phyloP scores from a whole-genome alignment of 1,284 basidiomycete genomes.

The Malassezia psittaci region DNA sequence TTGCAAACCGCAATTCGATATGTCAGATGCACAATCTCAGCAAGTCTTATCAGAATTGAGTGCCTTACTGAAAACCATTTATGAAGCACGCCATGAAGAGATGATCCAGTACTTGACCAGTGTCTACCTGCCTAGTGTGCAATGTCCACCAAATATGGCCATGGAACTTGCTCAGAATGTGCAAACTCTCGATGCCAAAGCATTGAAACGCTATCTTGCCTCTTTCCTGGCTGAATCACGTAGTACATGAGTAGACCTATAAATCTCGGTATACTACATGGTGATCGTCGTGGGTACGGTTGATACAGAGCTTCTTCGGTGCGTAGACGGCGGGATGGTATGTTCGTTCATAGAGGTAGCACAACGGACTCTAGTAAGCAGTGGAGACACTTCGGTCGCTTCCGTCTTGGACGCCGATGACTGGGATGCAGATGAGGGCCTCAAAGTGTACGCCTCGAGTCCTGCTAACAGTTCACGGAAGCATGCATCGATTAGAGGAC shows the following conservation, averaged over 20 bases:
- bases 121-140: slow-evolving; percentile 75
- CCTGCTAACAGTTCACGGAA: not conserved
- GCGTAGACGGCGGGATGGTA: not conserved
- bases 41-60: slow-evolving; percentile 23
- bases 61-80: slow-evolving; percentile 65
- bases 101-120: slow-evolving; percentile 68
- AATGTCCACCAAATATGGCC: slow-evolving; percentile 69
- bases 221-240: slow-evolving; percentile 26
- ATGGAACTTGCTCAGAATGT: slow-evolving; percentile 56
- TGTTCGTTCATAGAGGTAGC: not conserved
- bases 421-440: not conserved
- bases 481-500: not conserved
- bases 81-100: slow-evolving; percentile 70
- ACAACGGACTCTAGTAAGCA: not conserved
- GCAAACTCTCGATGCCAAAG: slow-evolving; percentile 57
- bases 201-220: slow-evolving; percentile 54
- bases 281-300: too few relatives aligned
- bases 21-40: slow-evolving; percentile 66
- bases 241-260: slow-evolving; percentile 7
- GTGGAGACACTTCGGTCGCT: not conserved
- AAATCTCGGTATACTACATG: too few relatives aligned
- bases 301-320: not conserved
- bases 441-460: not conserved
- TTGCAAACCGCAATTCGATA: slow-evolving; percentile 68
- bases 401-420: not conserved